Percentiles rank a stretch among this genome's conserved stretches.
Conservation (phyloP, 225 moss, liverwort and hornwort species). For the Asterella californica region DNA sequence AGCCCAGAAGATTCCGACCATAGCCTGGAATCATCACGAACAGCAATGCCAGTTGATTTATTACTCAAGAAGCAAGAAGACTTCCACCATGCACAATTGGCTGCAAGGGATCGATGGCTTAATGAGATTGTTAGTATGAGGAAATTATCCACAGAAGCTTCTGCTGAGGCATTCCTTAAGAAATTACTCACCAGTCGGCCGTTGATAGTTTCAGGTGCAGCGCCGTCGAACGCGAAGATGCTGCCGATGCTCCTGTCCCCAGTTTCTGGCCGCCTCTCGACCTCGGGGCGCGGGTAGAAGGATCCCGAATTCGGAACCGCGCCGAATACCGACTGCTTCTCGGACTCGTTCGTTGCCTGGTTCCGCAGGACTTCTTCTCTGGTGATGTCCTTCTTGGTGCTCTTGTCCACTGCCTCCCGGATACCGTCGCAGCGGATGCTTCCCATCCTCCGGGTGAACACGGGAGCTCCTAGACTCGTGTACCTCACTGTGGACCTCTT, state of each 20-base stretch:
- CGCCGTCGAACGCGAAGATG: slow-evolving; percentile 17
- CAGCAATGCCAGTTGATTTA: background rate
- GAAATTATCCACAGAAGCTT: background rate
- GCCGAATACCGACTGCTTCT: slow-evolving; percentile 19
- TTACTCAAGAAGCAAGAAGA: background rate
- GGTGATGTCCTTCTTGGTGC: background rate
- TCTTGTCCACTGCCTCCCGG: background rate
- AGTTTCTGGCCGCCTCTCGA: slow-evolving; percentile 21
- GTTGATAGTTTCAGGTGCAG: slow-evolving; percentile 22
- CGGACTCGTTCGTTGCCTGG: background rate
- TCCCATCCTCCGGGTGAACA: background rate
- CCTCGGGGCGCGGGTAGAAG: slow-evolving; percentile 18
- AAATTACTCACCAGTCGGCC: slow-evolving; percentile 1
- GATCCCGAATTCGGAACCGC: slow-evolving; percentile 22
- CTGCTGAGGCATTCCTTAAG: no score
- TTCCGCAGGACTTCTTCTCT: background rate
- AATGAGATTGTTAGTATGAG: background rate
- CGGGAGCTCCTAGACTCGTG: background rate
- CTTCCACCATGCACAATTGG: background rate
- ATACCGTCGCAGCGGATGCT: background rate
- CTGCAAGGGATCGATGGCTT: no score
- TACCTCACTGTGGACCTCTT: background rate
- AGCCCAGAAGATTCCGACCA: slow-evolving; percentile 27
- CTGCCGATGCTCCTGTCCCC: background rate
- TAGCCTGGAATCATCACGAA: slow-evolving; percentile 16